Evolutionary conservation across 108 stramenopile species (phyloP), one percentile per base, ranked within the genome.

Genomic region (Skeletonema tropicum): DNA sequence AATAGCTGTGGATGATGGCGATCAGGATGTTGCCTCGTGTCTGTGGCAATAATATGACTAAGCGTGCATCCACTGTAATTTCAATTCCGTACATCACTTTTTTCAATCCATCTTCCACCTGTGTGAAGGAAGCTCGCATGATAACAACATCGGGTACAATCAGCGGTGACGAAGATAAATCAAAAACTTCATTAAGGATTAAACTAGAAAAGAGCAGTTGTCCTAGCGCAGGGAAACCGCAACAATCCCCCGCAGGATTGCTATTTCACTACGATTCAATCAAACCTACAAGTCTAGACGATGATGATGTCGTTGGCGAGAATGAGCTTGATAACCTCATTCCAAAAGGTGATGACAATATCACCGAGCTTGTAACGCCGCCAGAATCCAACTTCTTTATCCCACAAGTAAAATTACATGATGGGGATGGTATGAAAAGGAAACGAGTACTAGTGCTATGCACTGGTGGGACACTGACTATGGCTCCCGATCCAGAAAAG

Each of bases 391-490:
- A 73, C 17, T 71, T 46, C 41, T 91, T 88, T 42, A 89, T 90
- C 57, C 87, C 88, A 2, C 85, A 89, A 64, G 81, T 88, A 30
- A 42, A 79, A 42, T 64, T 89, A 42, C 82, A 87, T 66, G 70
- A 77, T 21, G 83, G 75, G 31, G 87, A 89, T 64, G 86, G 83
- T 15, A 73, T 80, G 32, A 49, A 25, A 42, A 72, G 77, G 39
- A 83, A 80, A 42, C 60, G 83, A 32, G 68, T 78, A 23, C 29
- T 75, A 38, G 77, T 78, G 11, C 49, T 94, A 17, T 94, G 94
- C 61, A 94, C 94, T 15, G 94, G 94, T 61, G 94, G 94, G 25
- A 94, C 94, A 15, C 60, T 94, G 36, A 91, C 94, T 55, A 94
- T 94, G 94, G 83, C 89, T 10, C 86, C 84, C 0, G 89, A 92